phyloP scores from a whole-genome alignment of 2,329 filamentous ascomycete species.

The Zarea fungicola region DNA sequence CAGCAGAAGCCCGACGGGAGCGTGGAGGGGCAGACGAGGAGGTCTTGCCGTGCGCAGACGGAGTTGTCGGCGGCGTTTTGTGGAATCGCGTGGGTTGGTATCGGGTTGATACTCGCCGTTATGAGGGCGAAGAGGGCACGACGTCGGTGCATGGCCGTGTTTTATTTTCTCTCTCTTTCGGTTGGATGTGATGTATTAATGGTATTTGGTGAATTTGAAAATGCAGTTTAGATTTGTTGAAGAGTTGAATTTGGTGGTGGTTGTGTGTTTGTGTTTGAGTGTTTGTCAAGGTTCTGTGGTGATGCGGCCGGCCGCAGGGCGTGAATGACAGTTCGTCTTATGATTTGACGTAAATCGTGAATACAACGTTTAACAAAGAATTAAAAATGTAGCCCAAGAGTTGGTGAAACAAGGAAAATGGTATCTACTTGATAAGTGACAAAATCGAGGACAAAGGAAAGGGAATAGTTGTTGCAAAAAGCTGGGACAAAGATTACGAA shows the following conservation, averaged over 20 bases:
- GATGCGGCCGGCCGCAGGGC: conserved; percentile 7
- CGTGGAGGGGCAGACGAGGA: neutral
- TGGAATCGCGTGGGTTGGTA: neutral
- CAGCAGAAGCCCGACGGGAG: conserved; percentile 51
- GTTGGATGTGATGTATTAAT: neutral
- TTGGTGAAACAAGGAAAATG: neutral
- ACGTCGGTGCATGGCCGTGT: conserved; percentile 1
- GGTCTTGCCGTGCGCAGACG: conserved; percentile 1
- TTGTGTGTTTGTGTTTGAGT: neutral
- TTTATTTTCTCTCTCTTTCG: no score
- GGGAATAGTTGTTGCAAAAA: neutral
- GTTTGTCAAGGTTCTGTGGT: neutral
- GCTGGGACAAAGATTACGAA: neutral
- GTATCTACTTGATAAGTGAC: conserved; percentile 3
- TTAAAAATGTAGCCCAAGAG: neutral
- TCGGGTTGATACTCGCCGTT: neutral
- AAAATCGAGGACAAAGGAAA: conserved; percentile 3
- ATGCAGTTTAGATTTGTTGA: neutral
- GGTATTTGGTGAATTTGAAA: neutral
- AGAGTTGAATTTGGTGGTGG: neutral
- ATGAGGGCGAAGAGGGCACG: conserved; percentile 1
- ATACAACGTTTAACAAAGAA: neutral
- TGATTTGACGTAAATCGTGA: neutral
- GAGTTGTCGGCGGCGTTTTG: neutral
- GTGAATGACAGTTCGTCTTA: neutral